These are phyloP conservation scores for Xylaria hypoxylon DNA, from an alignment of 2,329 filamentous ascomycete genomes.

Conservation along the genomic window DNA sequence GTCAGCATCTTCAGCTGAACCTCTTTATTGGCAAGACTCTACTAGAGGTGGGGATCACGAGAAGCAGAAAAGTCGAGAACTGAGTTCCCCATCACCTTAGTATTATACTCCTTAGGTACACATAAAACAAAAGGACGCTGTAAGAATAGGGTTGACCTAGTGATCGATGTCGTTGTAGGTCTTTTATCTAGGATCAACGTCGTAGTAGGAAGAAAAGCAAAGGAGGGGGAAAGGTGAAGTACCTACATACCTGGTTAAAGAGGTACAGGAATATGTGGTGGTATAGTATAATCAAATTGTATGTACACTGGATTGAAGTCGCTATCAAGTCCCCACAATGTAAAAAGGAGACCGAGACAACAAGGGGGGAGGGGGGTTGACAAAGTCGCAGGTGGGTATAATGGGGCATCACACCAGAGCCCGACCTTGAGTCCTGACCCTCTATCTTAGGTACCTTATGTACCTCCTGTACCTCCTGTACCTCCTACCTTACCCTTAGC, in stretches of 20 bases:
- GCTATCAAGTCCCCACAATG: conserved; percentile 27
- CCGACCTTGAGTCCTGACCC: conserved; percentile 27
- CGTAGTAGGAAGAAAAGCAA: conserved; percentile 9
- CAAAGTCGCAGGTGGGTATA: conserved; percentile 21
- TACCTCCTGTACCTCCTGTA: too few relatives aligned
- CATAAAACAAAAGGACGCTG: too few relatives aligned
- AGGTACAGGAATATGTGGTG: not conserved
- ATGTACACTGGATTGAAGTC: conserved; percentile 12
- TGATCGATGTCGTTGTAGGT: not conserved
- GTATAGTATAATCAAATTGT: not conserved
- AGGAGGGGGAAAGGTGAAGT: not conserved
- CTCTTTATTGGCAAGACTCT: not conserved
- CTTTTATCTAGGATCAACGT: not conserved
- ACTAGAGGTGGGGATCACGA: not conserved
- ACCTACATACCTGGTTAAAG: not conserved
- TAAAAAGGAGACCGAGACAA: conserved; percentile 35
- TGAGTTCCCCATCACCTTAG: not conserved
- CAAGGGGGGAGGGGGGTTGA: conserved; percentile 14
- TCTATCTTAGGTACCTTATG: not conserved
- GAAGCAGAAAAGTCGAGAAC: not conserved
- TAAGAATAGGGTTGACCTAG: not conserved
- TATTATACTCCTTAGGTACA: not conserved
- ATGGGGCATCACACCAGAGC: conserved; percentile 29
- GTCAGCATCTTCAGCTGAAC: conserved; percentile 12
- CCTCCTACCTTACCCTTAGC: too few relatives aligned